Evolutionary conservation across 225 moss, liverwort and hornwort genomes (phyloP), one percentile per base, ranked within the genome.

Genomic region (Asterella californica): DNA sequence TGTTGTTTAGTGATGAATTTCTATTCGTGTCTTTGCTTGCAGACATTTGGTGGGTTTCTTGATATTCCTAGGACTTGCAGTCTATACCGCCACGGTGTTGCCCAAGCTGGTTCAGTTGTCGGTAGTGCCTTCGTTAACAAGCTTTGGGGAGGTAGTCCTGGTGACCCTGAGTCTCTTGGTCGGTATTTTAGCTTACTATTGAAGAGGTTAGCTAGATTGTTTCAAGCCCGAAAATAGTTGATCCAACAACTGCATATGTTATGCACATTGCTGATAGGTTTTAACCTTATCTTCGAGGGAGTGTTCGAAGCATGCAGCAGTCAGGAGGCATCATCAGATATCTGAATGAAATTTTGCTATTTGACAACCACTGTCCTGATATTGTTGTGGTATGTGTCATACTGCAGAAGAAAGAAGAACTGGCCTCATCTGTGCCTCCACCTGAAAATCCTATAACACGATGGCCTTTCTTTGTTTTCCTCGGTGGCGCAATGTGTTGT

Each of bases 21-120:
- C 32, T 67, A 6, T 36, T 30, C 18, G 29, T 67, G 66, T 67
- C 70, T 60, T 52, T 85, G 55, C 30, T 81, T 80, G 82, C 92
- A 95, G 93, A 87, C 96, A 96, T 90, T 77, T 96, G 80, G 61
- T 90, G 15, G 96, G 96, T 9, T 96, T 96, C 76, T 72, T 94
- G 25, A 80, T 96, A 75, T 96, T 96, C 83, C 63, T 93, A 76
- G 90, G 90, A 55, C 82, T 96, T 69, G 92, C 94, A 25, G 82
- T 90, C 76, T 92, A 90, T 76, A 94, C 96, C 57, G 85, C 84
- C 24, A 63, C 79, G 46, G 83, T 88, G 70, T 63, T 91, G 74
- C 96, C 94, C 24, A 82, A 74, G 29, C 82, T 91, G 53, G 83
- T 89, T 83, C 85, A 92, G 11, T 62, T 80, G 42, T 84, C 90